Evolutionary conservation across 1,284 basidiomycete genomes (phyloP).

Genomic region (Ceratobasidium sp.): DNA sequence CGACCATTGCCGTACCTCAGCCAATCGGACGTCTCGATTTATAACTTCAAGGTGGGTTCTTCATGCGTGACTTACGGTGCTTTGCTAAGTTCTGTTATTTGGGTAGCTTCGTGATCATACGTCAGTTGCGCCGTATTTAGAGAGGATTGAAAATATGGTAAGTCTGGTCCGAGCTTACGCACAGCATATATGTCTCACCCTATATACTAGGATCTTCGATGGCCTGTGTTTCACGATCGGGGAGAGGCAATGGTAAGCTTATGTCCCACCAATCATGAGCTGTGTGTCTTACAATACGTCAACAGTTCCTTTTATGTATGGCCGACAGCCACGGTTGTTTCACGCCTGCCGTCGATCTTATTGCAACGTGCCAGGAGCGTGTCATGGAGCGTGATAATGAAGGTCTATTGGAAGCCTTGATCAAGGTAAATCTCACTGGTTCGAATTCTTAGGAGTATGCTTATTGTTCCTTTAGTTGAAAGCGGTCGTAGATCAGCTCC

Average conservation of each 20-base stretch:
- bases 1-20: constrained; percentile 35
- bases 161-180: background rate
- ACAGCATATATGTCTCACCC: background rate
- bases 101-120: constrained; percentile 34
- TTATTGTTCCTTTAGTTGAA: constrained; percentile 3
- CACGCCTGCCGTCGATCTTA: constrained; percentile 33
- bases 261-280: background rate
- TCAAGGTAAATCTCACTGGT: constrained; percentile 2
- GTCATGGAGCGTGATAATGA: constrained; percentile 37
- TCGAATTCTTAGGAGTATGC: background rate
- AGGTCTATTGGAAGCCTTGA: constrained; percentile 27
- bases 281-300: background rate
- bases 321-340: constrained; percentile 34
- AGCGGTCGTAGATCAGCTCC: constrained; percentile 33
- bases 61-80: background rate
- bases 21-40: constrained; percentile 34
- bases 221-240: constrained; percentile 36
- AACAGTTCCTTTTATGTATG: constrained; percentile 10
- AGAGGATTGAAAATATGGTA: constrained; percentile 24
- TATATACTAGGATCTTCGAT: constrained; percentile 26
- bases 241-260: constrained; percentile 32
- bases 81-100: background rate
- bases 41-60: constrained; percentile 34
- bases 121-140: constrained; percentile 23
- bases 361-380: constrained; percentile 37